Base-by-base conservation (phyloP, 2,329 filamentous ascomycete genomes). In the Fusarium algeriense region DNA sequence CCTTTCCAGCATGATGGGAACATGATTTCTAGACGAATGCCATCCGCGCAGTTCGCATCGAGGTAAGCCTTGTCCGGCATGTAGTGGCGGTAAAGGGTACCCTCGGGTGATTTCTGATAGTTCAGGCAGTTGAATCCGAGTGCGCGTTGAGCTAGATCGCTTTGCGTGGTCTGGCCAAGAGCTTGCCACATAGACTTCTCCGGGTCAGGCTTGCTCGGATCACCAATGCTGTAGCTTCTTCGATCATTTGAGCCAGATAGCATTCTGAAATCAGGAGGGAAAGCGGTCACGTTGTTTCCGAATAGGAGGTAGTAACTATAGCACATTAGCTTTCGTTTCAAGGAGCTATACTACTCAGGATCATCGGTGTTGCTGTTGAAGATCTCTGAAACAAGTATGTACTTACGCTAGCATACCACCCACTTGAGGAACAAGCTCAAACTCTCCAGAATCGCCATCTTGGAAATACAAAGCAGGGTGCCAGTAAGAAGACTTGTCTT, bases 111-210 rank as follows among this genome's bases (percentile, higher is more conserved):
- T 28, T 81, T 84, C 35, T 75, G 76, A 79, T 98, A 98, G 88
- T 98, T 91, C 67, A 99, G 83, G 82, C 96, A 98, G 86, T 98
- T 98, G 88, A 97, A 97, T 6, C 96, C 95, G 32, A 98, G 76
- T 13, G 95, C 93, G 68, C 95, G 94, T 84, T 97, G 92, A 54
- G 83, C 84, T 40, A 98, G 87, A 56, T 90, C 88, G 19, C 82
- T 80, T 83, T 97, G 94, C 49, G 78, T 81, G 14, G 91, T 92
- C 76, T 88, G 87, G 65, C 91, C 88, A 8, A 89, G 83, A 4
- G 81, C 78, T 28, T 81, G 81, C 95, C 95, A 98, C 28, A 81
- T 70, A 15, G 93, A 94, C 82, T 94, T 93, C 67, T 83, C 82
- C 5, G 89, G 85, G 71, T 91, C 89, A 28, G 89, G 87, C 41